Evolutionary conservation across 2,329 filamentous ascomycete genomes (phyloP), one percentile per base, ranked within the genome.

Genomic region (Penicillium vulpinum): DNA sequence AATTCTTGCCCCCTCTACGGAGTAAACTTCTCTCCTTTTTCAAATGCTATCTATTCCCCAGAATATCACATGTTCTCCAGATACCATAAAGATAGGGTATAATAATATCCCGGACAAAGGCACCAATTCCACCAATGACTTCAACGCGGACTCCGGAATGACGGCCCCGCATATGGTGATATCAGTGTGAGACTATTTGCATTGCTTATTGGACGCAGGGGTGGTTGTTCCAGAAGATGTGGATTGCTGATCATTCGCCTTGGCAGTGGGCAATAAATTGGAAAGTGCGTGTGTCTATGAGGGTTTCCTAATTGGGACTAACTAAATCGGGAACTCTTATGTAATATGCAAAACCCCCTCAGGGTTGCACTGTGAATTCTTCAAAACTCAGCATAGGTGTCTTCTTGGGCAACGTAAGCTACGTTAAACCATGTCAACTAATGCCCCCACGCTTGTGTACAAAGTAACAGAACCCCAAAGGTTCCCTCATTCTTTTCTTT

Each of bases 181-280:
- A 63, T 67, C 64, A 64, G 51, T 52, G 54, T 62, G 57, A 62
- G 55, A 41, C 26, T 44, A 47, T 39, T 51, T 16, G n/a, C 15
- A 16, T 21, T 18, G 35, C 3, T 54, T 18, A 65, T 65, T 65
- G 64, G 61, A 28, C 13, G 44, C 21, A 31, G 36, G 50, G 36
- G 43, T n/a, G 7, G 39, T 40, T 60, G 28, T 67, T 67, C 64
- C 60, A 66, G 64, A 67, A 67, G 64, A 53, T 66, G 64, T 65
- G 64, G 64, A 65, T 58, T 60, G 63, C 41, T 49, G 64, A 67
- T 67, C 64, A 10, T 52, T 62, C 62, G 56, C 48, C 63, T 66
- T 66, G 64, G 60, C 60, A 15, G 43, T 44, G 43, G 26, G 36
- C 16, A 41, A 38, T 58, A 45, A 11, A n/a, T n/a, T n/a, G 1